Percentiles rank a stretch among this genome's conserved stretches.
phyloP scores from a whole-genome alignment of 2,329 filamentous ascomycete genomes.

The Cytospora piceicola region DNA sequence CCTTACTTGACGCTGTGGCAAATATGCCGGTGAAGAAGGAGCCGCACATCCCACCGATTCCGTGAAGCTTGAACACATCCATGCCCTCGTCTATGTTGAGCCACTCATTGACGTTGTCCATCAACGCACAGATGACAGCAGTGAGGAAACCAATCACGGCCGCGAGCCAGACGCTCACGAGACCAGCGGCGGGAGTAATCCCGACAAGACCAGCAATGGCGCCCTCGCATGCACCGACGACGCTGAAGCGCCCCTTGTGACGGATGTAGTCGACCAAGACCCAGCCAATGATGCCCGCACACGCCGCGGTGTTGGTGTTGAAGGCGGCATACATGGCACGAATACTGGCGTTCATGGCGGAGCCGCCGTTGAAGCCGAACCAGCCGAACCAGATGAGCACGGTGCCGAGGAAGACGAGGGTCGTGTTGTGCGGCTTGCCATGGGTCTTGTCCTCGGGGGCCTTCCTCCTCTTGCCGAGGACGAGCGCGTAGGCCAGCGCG shows the following conservation, averaged over 20 bases:
- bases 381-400: conserved; percentile 68
- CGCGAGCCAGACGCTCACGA: conserved; percentile 55
- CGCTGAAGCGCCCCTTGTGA: conserved; percentile 51
- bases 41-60: conserved; percentile 61
- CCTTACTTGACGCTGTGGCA: conserved; percentile 44
- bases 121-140: conserved; percentile 49
- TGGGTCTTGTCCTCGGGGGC: conserved; percentile 52
- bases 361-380: conserved; percentile 58
- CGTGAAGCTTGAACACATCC: conserved; percentile 64
- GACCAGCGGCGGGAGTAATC: conserved; percentile 62
- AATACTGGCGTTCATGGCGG: conserved; percentile 54
- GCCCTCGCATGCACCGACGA: conserved; percentile 57
- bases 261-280: conserved; percentile 55
- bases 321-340: conserved; percentile 59
- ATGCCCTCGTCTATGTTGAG: conserved; percentile 60
- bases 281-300: conserved; percentile 58
- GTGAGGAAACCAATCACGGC: conserved; percentile 58
- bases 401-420: conserved; percentile 66
- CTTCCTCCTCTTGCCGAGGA: conserved; percentile 61
- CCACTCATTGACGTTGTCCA: conserved; percentile 54
- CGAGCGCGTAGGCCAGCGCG: conserved; percentile 66
- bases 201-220: conserved; percentile 61
- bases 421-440: conserved; percentile 64
- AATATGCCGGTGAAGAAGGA: conserved; percentile 62
- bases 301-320: conserved; percentile 63